Evolutionary conservation across 23 red algal genomes (phyloP).

Genomic region (Agarophyton chilense): DNA sequence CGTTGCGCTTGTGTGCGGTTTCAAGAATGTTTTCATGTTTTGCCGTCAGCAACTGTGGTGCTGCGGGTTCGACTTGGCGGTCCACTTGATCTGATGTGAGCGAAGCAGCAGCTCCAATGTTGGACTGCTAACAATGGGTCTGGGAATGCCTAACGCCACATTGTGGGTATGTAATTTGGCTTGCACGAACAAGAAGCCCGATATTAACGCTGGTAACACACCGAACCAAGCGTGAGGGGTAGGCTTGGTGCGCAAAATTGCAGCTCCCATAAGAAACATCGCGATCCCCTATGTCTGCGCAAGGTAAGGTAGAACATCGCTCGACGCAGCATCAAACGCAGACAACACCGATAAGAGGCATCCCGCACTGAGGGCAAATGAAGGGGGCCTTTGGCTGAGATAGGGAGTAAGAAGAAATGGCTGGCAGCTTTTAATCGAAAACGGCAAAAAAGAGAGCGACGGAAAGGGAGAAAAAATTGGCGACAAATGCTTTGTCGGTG

Average conservation of each 20-base stretch:
- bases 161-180: slow-evolving; percentile 54
- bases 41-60: no score
- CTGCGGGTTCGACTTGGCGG: slow-evolving; percentile 1
- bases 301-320: slow-evolving; percentile 59
- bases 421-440: slow-evolving; percentile 31
- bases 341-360: slow-evolving; percentile 63
- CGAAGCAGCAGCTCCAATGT: slow-evolving; percentile 52
- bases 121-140: slow-evolving; percentile 71
- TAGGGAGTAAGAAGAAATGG: slow-evolving; percentile 32
- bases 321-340: slow-evolving; percentile 66
- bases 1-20: no score
- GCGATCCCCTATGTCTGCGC: slow-evolving; percentile 59
- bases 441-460: slow-evolving; percentile 42
- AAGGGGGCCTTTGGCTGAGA: slow-evolving; percentile 36
- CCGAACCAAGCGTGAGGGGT: slow-evolving; percentile 68
- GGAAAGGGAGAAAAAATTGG: slow-evolving; percentile 58
- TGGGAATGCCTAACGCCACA: slow-evolving; percentile 40
- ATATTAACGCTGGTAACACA: slow-evolving; percentile 26
- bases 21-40: no score
- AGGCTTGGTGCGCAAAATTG: slow-evolving; percentile 52
- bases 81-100: slow-evolving; percentile 29
- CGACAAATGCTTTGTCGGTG: slow-evolving; percentile 69
- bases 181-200: slow-evolving; percentile 63
- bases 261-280: slow-evolving; percentile 47
- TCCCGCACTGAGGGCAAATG: slow-evolving; percentile 43